Conservation (phyloP, 345 rosid genomes). For the Psidium guajava region DNA sequence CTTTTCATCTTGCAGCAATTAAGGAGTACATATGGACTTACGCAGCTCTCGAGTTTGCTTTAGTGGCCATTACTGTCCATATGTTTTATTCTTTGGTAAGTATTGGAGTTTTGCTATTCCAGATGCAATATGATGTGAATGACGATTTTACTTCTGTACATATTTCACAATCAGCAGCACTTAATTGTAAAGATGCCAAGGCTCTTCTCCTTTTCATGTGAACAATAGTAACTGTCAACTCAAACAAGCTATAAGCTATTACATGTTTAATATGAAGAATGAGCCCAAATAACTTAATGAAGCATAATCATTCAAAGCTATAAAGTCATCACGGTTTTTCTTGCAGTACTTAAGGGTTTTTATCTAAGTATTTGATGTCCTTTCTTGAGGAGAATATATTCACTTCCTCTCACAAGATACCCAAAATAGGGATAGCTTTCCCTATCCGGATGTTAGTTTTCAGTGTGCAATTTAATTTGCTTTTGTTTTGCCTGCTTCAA, state of each 20-base stretch:
- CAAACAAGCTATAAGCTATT: not conserved
- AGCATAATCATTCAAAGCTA: not conserved
- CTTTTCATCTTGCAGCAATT: slow-evolving; percentile 40
- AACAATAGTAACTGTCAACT: not conserved
- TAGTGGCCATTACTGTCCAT: slow-evolving; percentile 54
- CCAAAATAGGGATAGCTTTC: not conserved
- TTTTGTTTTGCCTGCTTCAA: not conserved
- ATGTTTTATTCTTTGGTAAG: slow-evolving; percentile 55
- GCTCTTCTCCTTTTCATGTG: not conserved
- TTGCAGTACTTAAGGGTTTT: not conserved
- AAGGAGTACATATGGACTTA: slow-evolving; percentile 87
- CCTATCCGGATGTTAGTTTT: not conserved
- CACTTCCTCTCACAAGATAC: not conserved
- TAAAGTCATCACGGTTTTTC: not conserved
- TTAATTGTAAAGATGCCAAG: not conserved
- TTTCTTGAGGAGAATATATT: not conserved
- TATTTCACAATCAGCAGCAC: not conserved
- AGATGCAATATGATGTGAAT: not conserved
- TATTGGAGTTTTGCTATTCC: not conserved
- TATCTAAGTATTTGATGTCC: not conserved
- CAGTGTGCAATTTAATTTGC: not conserved
- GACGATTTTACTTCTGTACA: not conserved
- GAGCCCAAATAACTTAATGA: not conserved
- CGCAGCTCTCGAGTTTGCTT: slow-evolving; percentile 84
- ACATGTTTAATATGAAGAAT: not conserved